A percentile compares a stretch with the other conserved stretches of the same genome.
These are phyloP conservation scores for Crucihimalaya himalaica DNA, from an alignment of 345 rosid species.

Conservation along the genomic window DNA sequence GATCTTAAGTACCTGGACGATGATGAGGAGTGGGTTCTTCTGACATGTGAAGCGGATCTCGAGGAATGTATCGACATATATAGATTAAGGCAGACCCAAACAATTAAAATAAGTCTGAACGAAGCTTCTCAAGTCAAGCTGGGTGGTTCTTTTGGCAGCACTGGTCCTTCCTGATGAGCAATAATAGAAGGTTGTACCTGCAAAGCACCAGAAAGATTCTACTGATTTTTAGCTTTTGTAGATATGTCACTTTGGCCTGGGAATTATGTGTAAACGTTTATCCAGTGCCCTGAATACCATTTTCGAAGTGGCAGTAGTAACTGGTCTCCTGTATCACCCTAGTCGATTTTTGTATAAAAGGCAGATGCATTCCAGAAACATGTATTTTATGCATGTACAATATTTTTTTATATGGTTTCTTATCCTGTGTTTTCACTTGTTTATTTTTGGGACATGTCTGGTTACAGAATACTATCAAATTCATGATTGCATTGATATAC, in stretches of 20 bases:
- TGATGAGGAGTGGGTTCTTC: conserved; percentile 71
- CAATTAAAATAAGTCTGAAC: conserved; percentile 61
- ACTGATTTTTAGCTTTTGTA: conserved; percentile 6
- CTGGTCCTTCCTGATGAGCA: conserved; percentile 31
- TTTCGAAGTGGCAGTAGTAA: conserved; percentile 23
- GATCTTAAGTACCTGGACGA: conserved; percentile 70
- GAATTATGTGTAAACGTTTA: conserved; percentile 15
- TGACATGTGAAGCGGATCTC: conserved; percentile 74
- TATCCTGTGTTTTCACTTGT: neutral
- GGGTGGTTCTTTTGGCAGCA: conserved; percentile 40
- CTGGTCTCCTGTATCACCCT: conserved; percentile 22
- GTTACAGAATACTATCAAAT: conserved; percentile 17
- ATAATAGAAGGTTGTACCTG: conserved; percentile 3
- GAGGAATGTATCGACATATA: conserved; percentile 82
- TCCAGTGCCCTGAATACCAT: conserved; percentile 26
- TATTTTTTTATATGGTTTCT: too few relatives aligned
- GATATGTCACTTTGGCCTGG: conserved; percentile 16
- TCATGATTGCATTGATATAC: conserved; percentile 9
- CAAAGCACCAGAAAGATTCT: conserved; percentile 17
- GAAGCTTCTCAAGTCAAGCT: conserved; percentile 43
- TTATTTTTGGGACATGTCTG: neutral
- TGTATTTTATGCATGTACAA: conserved; percentile 5
- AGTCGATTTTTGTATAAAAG: conserved; percentile 25
- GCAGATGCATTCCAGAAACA: conserved; percentile 20
- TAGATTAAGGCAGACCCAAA: conserved; percentile 49